Evolutionary conservation across 495 filamentous ascomycete genomes (phyloP).

Genomic region (Viridothelium virens): DNA sequence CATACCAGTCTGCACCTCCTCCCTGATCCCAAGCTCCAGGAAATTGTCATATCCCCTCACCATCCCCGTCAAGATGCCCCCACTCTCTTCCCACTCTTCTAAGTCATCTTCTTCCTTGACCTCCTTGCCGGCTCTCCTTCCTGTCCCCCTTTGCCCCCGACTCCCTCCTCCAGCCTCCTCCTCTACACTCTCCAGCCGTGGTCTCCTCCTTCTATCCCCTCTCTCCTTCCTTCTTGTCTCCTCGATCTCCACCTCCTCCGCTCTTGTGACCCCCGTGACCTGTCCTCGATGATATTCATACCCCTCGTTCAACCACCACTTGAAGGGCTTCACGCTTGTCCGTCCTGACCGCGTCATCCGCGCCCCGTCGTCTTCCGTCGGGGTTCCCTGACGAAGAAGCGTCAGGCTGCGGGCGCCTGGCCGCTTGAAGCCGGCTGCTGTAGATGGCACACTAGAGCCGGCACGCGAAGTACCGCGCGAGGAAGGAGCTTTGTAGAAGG

Average conservation of each 20-base stretch:
- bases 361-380: conserved; percentile 42
- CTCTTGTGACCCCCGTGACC: conserved; percentile 68
- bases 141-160: background rate
- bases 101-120: conserved; percentile 45
- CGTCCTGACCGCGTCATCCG: conserved; percentile 50
- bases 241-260: conserved; percentile 48
- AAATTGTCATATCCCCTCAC: conserved; percentile 37
- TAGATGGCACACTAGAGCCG: background rate
- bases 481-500: background rate
- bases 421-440: conserved; percentile 3
- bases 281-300: conserved; percentile 58
- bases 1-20: background rate
- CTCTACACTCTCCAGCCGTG: conserved; percentile 25
- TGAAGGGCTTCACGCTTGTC: conserved; percentile 62
- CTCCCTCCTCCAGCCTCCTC: conserved; percentile 45
- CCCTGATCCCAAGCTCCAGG: background rate
- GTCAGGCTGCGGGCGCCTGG: conserved; percentile 50
- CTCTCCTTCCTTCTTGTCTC: conserved; percentile 57
- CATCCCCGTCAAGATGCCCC: conserved; percentile 50
- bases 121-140: conserved; percentile 43
- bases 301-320: conserved; percentile 79
- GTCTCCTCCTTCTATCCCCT: conserved; percentile 31
- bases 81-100: conserved; percentile 51
- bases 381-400: conserved; percentile 63
- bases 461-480: background rate